Evolutionary conservation across 2,329 filamentous ascomycete genomes (phyloP).

Genomic region (Penicillium crustosum): DNA sequence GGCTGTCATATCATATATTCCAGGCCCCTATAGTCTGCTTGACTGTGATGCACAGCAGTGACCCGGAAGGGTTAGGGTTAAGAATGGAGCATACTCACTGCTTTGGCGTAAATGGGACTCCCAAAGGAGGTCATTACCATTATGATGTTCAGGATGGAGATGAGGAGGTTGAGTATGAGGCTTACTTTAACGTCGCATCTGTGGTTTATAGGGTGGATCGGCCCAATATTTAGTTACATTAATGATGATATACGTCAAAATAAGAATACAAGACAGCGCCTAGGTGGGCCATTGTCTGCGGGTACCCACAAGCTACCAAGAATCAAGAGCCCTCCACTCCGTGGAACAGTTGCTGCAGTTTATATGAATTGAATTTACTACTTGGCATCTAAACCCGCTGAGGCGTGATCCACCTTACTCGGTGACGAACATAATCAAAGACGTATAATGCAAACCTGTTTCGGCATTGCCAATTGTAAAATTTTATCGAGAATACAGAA

Average conservation of each 20-base stretch:
- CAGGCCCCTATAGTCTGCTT: no score
- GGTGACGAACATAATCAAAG: not conserved
- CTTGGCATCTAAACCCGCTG: not conserved
- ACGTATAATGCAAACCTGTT: not conserved
- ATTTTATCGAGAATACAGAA: slow-evolving; percentile 20
- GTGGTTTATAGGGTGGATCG: no score
- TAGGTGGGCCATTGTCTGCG: not conserved
- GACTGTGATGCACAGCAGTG: no score
- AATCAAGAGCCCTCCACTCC: not conserved
- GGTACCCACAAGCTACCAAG: not conserved
- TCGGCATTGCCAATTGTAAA: slow-evolving; percentile 20
- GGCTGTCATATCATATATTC: no score
- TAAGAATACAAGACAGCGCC: not conserved
- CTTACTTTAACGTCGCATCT: no score
- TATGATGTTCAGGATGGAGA: no score
- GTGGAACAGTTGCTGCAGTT: not conserved
- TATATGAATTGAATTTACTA: not conserved
- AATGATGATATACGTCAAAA: not conserved
- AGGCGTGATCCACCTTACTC: not conserved
- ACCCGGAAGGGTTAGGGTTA: no score
- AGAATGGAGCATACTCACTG: no score
- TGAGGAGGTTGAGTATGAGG: no score
- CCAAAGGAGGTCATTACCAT: no score
- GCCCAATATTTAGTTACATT: no score
- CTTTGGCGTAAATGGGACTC: no score